These are phyloP conservation scores for Brassica hybrid DNA, from an alignment of 441 rosid genomes.

Conservation along the genomic window DNA sequence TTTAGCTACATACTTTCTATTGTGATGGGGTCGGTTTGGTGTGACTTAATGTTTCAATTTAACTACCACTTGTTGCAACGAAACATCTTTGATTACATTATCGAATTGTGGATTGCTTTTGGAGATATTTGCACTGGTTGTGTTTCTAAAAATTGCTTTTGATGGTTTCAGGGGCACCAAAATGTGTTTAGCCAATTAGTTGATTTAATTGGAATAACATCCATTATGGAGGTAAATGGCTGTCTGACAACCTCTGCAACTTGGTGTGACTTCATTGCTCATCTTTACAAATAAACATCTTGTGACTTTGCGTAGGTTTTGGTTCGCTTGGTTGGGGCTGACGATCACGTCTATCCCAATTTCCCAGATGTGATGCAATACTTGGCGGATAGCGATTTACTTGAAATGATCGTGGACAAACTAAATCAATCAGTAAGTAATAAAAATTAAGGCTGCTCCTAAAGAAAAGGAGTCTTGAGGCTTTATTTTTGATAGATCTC, in stretches of 20 bases:
- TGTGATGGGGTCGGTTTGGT: slow-evolving; percentile 12
- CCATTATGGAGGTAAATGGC: slow-evolving; percentile 90
- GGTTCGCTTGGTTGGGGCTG: slow-evolving; percentile 96
- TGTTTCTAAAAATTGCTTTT: slow-evolving; percentile 15
- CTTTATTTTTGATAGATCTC: background rate
- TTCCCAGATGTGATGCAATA: slow-evolving; percentile 96
- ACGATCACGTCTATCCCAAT: slow-evolving; percentile 94
- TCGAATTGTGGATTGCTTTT: slow-evolving; percentile 18
- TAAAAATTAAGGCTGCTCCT: background rate
- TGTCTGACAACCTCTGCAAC: slow-evolving; percentile 7
- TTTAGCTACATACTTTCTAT: background rate
- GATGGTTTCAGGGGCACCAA: slow-evolving; percentile 69
- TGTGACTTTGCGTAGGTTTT: slow-evolving; percentile 67
- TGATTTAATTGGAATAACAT: slow-evolving; percentile 95
- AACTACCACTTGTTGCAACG: background rate
- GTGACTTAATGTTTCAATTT: background rate
- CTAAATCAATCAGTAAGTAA: slow-evolving; percentile 83
- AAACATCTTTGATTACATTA: background rate
- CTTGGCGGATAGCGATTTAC: slow-evolving; percentile 88
- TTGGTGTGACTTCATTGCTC: slow-evolving; percentile 11
- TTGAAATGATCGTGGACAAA: slow-evolving; percentile 97
- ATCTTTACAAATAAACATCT: slow-evolving; percentile 17
- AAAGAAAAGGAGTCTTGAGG: background rate
- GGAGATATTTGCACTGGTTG: background rate
- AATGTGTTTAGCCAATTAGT: slow-evolving; percentile 81